phyloP scores from a whole-genome alignment of 768 basidiomycete species.

The Coprinopsis marcescibilis region DNA sequence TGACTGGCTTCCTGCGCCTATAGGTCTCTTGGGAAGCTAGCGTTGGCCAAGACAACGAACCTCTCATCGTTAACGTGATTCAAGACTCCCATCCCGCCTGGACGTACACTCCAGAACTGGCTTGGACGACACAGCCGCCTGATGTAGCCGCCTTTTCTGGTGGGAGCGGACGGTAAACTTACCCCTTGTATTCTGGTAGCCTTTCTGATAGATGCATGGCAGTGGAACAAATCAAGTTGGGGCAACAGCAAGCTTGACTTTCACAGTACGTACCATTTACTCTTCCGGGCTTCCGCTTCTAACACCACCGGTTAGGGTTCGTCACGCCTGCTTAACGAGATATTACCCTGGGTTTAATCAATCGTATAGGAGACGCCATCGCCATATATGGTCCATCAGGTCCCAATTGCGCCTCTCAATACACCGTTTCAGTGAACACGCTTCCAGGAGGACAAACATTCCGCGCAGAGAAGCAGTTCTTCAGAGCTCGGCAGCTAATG shows the following conservation, averaged over 20 bases:
- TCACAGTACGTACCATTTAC: constrained; percentile 8
- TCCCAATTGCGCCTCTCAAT: constrained; percentile 10
- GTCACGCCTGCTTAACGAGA: neutral
- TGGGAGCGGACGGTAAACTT: constrained; percentile 36
- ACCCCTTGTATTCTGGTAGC: neutral
- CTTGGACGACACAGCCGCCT: constrained; percentile 27
- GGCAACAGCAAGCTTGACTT: constrained; percentile 9
- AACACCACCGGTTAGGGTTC: neutral
- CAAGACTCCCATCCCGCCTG: constrained; percentile 33
- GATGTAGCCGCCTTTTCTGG: constrained; percentile 34
- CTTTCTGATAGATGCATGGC: neutral
- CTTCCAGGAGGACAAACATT: constrained; percentile 1
- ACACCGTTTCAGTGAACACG: constrained; percentile 13
- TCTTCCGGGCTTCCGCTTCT: neutral
- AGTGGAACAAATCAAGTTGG: constrained; percentile 7
- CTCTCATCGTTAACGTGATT: constrained; percentile 17
- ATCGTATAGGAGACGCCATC: constrained; percentile 36
- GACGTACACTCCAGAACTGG: constrained; percentile 24
- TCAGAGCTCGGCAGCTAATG: constrained; percentile 13
- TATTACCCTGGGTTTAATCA: neutral
- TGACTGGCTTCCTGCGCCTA: neutral
- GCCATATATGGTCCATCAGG: constrained; percentile 37
- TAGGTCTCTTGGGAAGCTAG: constrained; percentile 15
- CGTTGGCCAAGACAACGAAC: constrained; percentile 16
- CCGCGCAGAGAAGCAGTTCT: constrained; percentile 13